Base-by-base conservation (phyloP, 495 filamentous ascomycete genomes). In the Xylaria intraflava region DNA sequence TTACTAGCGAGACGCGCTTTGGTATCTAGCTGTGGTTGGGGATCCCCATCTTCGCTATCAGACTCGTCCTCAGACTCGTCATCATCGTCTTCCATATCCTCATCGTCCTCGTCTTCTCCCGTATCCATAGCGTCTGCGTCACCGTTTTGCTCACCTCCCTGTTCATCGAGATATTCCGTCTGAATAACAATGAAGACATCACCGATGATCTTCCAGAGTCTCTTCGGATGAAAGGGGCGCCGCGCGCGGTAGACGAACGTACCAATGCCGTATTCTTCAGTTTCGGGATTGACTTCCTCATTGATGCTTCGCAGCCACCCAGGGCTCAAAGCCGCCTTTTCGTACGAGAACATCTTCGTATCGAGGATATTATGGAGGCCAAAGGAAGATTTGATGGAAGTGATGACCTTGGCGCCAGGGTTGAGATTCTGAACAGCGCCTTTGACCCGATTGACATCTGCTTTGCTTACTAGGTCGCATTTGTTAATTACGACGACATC, bases 401-500 rank as follows among this genome's bases (percentile, higher is more conserved):
- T 72, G 6, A 81, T 53, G 1, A 81, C 64, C 54, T 75, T 78
- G 22, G 78, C 78, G 16, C 65, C 59, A 1, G 72, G 78, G 41
- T 83, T 83, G 22, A 82, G 67, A 24, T 76, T 52, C 23, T 63
- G 67, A 22, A 83, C 53, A 7, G 79, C 57, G 5, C 71, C 70
- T 19, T 64, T 54, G 58, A 81, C 76, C 26, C 68, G 68, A 9
- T 68, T 49, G 6, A 66, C 59, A 8, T 66, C 70, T 12, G 68
- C 57, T 52, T 68, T 57, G 23, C 73, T 45, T 65, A 69, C 66
- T 9, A 67, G 41, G 27, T 69, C 64, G 23, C 51, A 58, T 63
- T 83, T 83, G 58, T 83, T 83, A 27, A 83, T 55, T 26, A 83
- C 67, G 11, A 83, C 65, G 2, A 83, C 78, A 46, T 83, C 78